A percentile compares a stretch with the other conserved stretches of the same genome.
phyloP scores from a whole-genome alignment of 192 early-diverging fungal genomes.

The Rhizophagus sp. region DNA sequence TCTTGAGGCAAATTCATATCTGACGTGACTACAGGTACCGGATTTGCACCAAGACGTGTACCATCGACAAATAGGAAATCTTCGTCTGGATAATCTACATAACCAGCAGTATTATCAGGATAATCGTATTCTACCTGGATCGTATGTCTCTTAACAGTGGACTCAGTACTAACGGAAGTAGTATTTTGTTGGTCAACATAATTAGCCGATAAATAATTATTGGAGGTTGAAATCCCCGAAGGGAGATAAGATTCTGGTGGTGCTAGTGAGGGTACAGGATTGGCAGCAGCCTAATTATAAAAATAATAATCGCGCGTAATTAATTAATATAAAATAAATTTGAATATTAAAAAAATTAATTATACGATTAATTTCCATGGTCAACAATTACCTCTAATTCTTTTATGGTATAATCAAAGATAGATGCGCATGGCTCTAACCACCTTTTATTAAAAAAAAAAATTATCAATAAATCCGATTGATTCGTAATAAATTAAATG shows the following conservation, averaged over 20 bases:
- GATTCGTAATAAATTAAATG: not conserved
- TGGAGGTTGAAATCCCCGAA: conserved; percentile 4
- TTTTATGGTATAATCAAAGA: conserved; percentile 46
- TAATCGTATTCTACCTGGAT: conserved; percentile 58
- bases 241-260: conserved; percentile 14
- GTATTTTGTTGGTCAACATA: not conserved
- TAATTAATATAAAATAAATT: not conserved
- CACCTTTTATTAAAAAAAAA: conserved; percentile 36
- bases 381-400: conserved; percentile 37
- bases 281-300: conserved; percentile 20
- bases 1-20: conserved; percentile 4
- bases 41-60: conserved; percentile 16
- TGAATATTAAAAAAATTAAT: not conserved
- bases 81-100: conserved; percentile 28
- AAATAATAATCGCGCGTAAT: not conserved
- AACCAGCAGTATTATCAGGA: conserved; percentile 13
- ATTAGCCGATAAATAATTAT: conserved; percentile 14
- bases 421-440: conserved; percentile 51
- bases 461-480: not conserved
- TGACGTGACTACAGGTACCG: not conserved
- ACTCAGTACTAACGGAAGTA: not conserved
- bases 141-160: conserved; percentile 54
- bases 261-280: not conserved
- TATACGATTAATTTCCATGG: not conserved
- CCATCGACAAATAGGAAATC: conserved; percentile 31